Base-by-base conservation (phyloP, 2,329 filamentous ascomycete species). In the Parascedosporium putredinis region DNA sequence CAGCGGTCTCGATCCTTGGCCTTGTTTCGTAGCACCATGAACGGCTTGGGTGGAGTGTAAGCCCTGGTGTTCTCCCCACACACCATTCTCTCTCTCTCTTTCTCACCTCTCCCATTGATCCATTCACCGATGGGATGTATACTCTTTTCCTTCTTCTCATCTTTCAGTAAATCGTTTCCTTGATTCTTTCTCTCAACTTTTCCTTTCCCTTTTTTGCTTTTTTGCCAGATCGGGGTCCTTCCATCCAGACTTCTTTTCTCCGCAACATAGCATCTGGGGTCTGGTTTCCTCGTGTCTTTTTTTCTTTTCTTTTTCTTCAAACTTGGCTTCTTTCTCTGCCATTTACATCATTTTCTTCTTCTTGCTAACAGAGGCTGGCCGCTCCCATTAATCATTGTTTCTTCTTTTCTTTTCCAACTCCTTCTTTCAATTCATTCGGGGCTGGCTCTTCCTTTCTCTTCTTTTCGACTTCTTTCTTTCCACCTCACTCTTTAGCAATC, bases 21-120 rank as follows among this genome's bases (percentile, higher is more conserved):
- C 38, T 31, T 42, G 38, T 42, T 42, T 42, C 38, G 38, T 42
- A 42, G 38, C 38, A 42, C 27, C 38, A 42, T 42, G 38, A 42
- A 16, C 23, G 38, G n/a, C n/a, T n/a, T n/a, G n/a, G n/a, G n/a
- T 31, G 7, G 27, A 31, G 27, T 31, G 27, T 31, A n/a, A n/a
- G n/a, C n/a, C n/a, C n/a, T n/a, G n/a, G n/a, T n/a, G n/a, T n/a
- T n/a, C n/a, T n/a, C n/a, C 29, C n/a, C 29, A n/a, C 29, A 33
- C 29, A 33, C 8, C 29, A 33, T n/a, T 33, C 29, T n/a, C n/a
- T n/a, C n/a, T n/a, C n/a, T 14, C 20, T 43, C 22, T 10, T 43
- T 43, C 33, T 18, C 33, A 18, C n/a, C 33, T 36, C n/a, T 14
- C 20, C 20, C n/a, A 5, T 36, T 9, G 33, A 42, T 42, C 38